Percentiles rank a stretch among this genome's conserved stretches.
Conservation (phyloP, 208 protist genomes). For the Spongospora subterranea region DNA sequence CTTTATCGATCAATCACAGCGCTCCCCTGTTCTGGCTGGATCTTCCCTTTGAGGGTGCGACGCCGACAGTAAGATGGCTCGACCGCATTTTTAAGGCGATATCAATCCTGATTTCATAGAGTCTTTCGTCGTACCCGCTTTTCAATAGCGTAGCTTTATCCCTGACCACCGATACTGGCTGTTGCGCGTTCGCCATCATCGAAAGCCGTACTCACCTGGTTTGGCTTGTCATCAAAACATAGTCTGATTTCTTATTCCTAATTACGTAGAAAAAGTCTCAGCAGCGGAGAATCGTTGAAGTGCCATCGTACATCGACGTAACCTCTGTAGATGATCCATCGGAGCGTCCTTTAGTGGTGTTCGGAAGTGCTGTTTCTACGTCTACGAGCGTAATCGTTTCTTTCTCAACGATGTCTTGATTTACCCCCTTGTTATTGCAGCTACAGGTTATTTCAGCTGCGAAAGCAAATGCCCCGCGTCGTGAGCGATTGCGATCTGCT, state of each 20-base stretch:
- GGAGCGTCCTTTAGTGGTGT: neutral
- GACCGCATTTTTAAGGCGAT: neutral
- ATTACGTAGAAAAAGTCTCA: neutral
- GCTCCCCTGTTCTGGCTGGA: conserved; percentile 36
- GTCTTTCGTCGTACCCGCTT: neutral
- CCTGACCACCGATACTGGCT: conserved; percentile 10
- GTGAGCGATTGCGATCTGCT: neutral
- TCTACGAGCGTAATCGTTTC: neutral
- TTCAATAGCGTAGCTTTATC: neutral
- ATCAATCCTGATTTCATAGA: neutral
- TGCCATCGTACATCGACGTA: neutral
- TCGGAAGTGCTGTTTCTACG: neutral
- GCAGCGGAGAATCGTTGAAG: neutral
- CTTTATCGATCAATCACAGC: neutral
- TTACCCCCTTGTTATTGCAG: neutral
- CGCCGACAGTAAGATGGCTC: neutral
- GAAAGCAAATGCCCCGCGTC: neutral
- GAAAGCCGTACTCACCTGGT: neutral
- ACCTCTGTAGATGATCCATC: neutral
- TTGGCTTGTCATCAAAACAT: neutral
- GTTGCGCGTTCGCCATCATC: neutral
- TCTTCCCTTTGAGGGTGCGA: conserved; percentile 15
- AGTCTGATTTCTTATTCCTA: neutral
- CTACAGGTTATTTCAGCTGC: neutral
- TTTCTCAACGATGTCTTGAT: neutral